Conservation (phyloP, 2,329 filamentous ascomycete genomes). For the Verticillium nubilum region DNA sequence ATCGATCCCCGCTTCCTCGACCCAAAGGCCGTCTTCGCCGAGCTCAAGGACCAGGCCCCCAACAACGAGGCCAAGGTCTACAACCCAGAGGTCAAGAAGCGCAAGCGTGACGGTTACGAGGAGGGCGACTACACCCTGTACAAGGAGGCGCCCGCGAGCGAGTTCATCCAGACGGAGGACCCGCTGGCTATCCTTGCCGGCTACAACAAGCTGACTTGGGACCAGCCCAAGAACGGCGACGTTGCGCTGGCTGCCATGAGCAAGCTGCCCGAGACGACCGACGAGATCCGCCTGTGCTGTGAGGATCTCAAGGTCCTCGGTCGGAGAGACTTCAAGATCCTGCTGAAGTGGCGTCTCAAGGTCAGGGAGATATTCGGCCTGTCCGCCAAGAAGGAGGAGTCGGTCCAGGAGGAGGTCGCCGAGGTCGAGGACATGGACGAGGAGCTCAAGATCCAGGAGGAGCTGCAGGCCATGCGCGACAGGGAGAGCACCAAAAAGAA, state of each 20-base stretch:
- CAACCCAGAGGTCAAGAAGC: conserved; percentile 95
- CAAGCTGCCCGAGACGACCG: conserved; percentile 79
- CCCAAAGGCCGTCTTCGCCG: conserved; percentile 83
- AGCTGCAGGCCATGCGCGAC: conserved; percentile 77
- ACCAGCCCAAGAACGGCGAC: conserved; percentile 74
- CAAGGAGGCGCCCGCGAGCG: conserved; percentile 81
- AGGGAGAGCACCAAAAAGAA: conserved; percentile 72
- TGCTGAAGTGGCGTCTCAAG: conserved; percentile 84
- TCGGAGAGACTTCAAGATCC: conserved; percentile 85
- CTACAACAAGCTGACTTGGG: conserved; percentile 78
- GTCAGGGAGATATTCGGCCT: conserved; percentile 90
- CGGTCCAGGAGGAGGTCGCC: conserved; percentile 63
- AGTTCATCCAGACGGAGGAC: conserved; percentile 90
- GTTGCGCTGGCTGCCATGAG: conserved; percentile 81
- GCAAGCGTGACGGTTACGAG: conserved; percentile 95
- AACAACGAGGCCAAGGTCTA: conserved; percentile 98
- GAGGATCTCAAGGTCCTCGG: conserved; percentile 84
- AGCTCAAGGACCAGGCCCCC: conserved; percentile 75
- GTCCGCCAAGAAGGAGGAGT: conserved; percentile 50
- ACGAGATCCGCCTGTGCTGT: conserved; percentile 75
- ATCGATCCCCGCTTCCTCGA: conserved; percentile 93
- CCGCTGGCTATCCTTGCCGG: conserved; percentile 87
- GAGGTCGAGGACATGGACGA: conserved; percentile 90
- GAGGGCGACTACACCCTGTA: conserved; percentile 92
- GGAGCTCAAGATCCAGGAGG: conserved; percentile 83